phyloP scores from a whole-genome alignment of 139 green algal genomes.

The Spirogloea muscicola region DNA sequence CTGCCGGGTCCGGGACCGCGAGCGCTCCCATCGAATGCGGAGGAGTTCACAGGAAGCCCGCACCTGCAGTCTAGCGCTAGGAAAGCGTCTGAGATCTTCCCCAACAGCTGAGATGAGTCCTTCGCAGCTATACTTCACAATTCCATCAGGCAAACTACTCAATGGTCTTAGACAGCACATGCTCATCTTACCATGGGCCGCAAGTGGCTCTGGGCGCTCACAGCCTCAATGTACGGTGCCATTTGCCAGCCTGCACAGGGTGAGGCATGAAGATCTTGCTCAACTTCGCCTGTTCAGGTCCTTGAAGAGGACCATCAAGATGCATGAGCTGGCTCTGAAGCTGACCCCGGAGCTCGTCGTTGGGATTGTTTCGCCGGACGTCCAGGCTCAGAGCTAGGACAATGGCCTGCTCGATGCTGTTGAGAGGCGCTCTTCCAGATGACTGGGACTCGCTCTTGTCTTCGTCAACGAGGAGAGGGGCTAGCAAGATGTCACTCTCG shows the following conservation, averaged over 20 bases:
- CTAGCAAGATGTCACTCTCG: constrained; percentile 14
- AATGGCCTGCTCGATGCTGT: neutral
- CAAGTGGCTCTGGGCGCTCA: neutral
- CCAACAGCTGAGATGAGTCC: too few relatives aligned
- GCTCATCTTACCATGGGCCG: constrained; percentile 5
- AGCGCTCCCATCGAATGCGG: neutral
- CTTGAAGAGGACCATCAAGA: neutral
- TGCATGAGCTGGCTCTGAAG: neutral
- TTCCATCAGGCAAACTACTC: too few relatives aligned
- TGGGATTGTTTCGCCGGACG: neutral
- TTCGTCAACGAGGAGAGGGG: neutral
- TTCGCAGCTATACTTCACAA: too few relatives aligned
- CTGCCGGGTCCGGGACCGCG: neutral
- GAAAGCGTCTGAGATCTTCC: too few relatives aligned
- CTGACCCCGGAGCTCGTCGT: constrained; percentile 7
- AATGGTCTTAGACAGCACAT: neutral
- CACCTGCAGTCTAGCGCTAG: neutral
- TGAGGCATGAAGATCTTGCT: neutral
- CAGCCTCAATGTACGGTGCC: constrained; percentile 11
- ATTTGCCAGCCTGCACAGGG: constrained; percentile 9
- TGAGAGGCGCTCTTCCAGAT: neutral
- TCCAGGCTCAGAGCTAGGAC: neutral
- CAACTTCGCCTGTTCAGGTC: too few relatives aligned
- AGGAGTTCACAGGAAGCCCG: neutral
- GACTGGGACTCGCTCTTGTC: neutral